phyloP scores from a whole-genome alignment of 2,329 filamentous ascomycete species.

The Neonectria faginata region DNA sequence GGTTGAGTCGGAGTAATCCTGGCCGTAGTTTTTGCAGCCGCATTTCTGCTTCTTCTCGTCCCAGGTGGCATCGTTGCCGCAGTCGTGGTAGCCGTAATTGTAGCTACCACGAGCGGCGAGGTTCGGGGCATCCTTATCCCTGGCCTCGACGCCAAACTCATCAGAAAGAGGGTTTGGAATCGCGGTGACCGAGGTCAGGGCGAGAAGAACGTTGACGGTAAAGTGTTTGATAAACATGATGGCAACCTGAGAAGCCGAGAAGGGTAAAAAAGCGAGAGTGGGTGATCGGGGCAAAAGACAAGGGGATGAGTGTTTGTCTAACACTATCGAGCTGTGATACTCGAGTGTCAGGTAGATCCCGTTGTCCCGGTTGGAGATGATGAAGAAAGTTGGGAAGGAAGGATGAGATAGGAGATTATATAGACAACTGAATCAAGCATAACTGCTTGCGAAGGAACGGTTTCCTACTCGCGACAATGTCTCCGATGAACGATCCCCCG shows the following conservation, averaged over 20 bases:
- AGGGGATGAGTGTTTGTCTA: background rate
- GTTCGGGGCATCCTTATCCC: background rate
- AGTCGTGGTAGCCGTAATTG: background rate
- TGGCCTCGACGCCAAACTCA: background rate
- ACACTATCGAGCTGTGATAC: background rate
- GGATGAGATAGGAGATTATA: background rate
- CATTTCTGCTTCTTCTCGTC: background rate
- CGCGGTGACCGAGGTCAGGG: background rate
- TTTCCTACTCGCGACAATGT: background rate
- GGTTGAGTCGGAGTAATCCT: background rate
- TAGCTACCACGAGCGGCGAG: background rate
- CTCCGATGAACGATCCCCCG: background rate
- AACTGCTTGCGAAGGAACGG: background rate
- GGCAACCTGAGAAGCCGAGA: background rate
- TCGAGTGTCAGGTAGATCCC: background rate
- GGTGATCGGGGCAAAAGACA: background rate
- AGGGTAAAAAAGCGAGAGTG: background rate
- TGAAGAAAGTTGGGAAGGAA: background rate
- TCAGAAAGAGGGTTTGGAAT: background rate
- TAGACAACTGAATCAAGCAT: background rate
- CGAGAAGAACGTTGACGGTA: background rate
- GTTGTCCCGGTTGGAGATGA: background rate
- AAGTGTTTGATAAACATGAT: slow-evolving; percentile 1
- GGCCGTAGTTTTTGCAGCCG: background rate
- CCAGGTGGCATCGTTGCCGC: background rate